Conservation (phyloP, 257 asterid genomes). For the Fraxinus anomala region DNA sequence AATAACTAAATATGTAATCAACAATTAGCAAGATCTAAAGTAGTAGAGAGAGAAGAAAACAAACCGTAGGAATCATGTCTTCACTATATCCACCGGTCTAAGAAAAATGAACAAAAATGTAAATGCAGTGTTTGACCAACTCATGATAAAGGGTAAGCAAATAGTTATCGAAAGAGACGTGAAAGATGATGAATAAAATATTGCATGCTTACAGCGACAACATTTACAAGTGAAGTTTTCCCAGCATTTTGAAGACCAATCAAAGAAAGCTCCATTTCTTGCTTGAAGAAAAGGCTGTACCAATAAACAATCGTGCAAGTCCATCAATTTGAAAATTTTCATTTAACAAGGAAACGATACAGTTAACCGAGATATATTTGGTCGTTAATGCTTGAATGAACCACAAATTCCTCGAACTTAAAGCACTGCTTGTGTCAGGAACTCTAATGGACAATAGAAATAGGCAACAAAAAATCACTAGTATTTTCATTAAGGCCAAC, state of each 20-base stretch:
- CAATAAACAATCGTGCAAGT: constrained; percentile 18
- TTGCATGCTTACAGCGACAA: constrained; percentile 77
- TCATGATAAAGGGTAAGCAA: background rate
- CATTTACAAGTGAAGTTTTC: constrained; percentile 95
- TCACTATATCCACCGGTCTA: constrained; percentile 99
- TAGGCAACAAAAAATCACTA: background rate
- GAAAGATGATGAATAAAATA: background rate
- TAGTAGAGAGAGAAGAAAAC: constrained; percentile 34
- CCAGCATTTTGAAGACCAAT: constrained; percentile 99
- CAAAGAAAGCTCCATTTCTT: constrained; percentile 98
- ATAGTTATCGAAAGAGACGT: background rate
- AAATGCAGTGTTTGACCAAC: constrained; percentile 23
- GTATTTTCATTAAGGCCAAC: background rate
- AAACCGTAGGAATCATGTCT: constrained; percentile 98
- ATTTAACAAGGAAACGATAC: background rate
- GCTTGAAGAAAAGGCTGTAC: constrained; percentile 94
- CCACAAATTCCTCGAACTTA: constrained; percentile 5
- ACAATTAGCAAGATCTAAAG: constrained; percentile 14
- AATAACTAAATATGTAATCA: constrained; percentile 16
- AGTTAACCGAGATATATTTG: background rate
- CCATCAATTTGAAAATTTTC: constrained; percentile 2
- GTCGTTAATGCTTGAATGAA: background rate
- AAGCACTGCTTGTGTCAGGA: background rate
- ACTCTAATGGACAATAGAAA: background rate
- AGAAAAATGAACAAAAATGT: constrained; percentile 25